Conservation (phyloP, 441 rosid species). For the Erysimum pusillum region DNA sequence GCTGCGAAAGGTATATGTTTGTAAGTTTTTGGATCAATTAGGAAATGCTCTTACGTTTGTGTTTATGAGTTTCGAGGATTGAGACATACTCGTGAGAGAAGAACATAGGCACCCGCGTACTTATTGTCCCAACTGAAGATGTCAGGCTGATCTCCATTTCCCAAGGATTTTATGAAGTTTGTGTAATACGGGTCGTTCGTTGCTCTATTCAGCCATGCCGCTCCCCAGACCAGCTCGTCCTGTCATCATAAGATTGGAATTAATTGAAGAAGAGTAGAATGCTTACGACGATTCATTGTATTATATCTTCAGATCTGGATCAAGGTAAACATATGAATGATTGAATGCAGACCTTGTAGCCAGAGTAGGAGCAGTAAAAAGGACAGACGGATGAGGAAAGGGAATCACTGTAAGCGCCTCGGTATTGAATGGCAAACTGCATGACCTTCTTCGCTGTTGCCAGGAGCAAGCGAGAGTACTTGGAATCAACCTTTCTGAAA, state of each 20-base stretch:
- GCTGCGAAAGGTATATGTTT: conserved; percentile 23
- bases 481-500: conserved; percentile 59
- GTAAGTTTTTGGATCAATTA: background rate
- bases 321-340: background rate
- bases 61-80: background rate
- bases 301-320: background rate
- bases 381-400: conserved; percentile 85
- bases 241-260: conserved; percentile 31
- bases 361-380: conserved; percentile 91
- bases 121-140: conserved; percentile 81
- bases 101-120: conserved; percentile 72
- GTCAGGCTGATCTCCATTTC: conserved; percentile 66
- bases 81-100: conserved; percentile 58
- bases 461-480: conserved; percentile 58
- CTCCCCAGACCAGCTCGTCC: conserved; percentile 82
- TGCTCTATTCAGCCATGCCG: conserved; percentile 74
- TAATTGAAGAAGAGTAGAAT: background rate
- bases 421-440: conserved; percentile 78
- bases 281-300: background rate
- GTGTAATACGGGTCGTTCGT: conserved; percentile 59
- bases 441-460: conserved; percentile 71
- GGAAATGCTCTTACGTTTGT: background rate
- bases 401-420: conserved; percentile 82
- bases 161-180: conserved; percentile 64
- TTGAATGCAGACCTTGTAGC: conserved; percentile 71